A percentile compares a stretch with the other conserved stretches of the same genome.
Conservation (phyloP, 768 basidiomycete genomes). For the Mycena venus region DNA sequence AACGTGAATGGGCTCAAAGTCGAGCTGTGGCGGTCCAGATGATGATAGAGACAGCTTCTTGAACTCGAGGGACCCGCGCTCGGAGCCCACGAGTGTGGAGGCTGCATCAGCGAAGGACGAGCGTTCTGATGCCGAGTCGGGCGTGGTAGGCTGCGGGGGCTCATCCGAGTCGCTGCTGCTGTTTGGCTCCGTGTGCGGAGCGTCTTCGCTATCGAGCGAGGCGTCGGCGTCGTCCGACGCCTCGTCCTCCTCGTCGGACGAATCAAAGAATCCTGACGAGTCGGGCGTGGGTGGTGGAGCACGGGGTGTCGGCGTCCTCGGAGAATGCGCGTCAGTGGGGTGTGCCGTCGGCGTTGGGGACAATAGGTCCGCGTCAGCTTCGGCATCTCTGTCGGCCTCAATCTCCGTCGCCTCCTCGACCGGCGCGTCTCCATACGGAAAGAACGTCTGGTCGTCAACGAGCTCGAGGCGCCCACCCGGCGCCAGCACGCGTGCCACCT, state of each 20-base stretch:
- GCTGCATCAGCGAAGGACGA: conserved; percentile 30
- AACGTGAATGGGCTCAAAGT: conserved; percentile 14
- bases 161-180: conserved; percentile 10
- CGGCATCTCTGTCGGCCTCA: background rate
- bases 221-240: conserved; percentile 22
- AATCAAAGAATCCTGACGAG: conserved; percentile 31
- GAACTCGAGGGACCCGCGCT: conserved; percentile 29
- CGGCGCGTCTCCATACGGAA: conserved; percentile 63
- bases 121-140: conserved; percentile 25
- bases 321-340: background rate
- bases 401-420: conserved; percentile 25
- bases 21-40: conserved; percentile 8
- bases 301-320: conserved; percentile 21
- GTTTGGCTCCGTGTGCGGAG: background rate
- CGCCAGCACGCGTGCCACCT: conserved; percentile 73
- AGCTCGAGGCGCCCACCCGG: conserved; percentile 77
- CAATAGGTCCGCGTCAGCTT: background rate
- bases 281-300: conserved; percentile 28
- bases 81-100: conserved; percentile 33
- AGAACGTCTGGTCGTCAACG: conserved; percentile 79
- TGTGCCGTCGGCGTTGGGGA: background rate
- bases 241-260: conserved; percentile 27
- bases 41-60: conserved; percentile 7
- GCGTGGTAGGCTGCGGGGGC: background rate
- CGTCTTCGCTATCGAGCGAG: background rate